A percentile compares a stretch with the other conserved stretches of the same genome.
Conservation (phyloP, 129 eudicot species). For the Lactuca sativa region DNA sequence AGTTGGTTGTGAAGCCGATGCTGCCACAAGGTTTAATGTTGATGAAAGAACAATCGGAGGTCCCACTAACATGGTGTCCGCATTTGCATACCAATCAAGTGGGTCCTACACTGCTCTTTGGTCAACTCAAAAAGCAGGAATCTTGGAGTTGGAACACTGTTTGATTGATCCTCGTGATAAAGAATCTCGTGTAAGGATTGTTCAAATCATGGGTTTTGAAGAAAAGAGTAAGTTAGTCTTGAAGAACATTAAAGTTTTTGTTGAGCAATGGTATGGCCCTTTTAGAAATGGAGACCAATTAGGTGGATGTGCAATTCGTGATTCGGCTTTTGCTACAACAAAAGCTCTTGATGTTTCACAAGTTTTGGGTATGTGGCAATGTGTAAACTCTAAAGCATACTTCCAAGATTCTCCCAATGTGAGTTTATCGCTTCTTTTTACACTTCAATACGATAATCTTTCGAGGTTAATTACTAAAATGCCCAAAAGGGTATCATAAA, state of each 20-base stretch:
- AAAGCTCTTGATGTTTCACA: slow-evolving; percentile 50
- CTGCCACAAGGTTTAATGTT: slow-evolving; percentile 61
- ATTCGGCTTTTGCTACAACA: slow-evolving; percentile 83
- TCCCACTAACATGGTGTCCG: slow-evolving; percentile 34
- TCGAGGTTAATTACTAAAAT: background rate
- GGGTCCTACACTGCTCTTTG: slow-evolving; percentile 78
- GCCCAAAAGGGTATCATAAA: no score
- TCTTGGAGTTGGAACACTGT: slow-evolving; percentile 84
- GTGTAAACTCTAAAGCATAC: slow-evolving; percentile 39
- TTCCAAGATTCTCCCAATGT: slow-evolving; percentile 54
- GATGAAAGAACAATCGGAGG: slow-evolving; percentile 57
- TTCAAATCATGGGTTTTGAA: slow-evolving; percentile 58
- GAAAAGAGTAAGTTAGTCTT: slow-evolving; percentile 37
- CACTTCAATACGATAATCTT: background rate
- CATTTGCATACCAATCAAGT: slow-evolving; percentile 64
- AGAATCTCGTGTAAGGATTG: slow-evolving; percentile 72
- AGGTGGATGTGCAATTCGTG: slow-evolving; percentile 93
- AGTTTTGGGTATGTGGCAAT: slow-evolving; percentile 63
- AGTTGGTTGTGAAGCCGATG: slow-evolving; percentile 98
- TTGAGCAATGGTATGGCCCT: slow-evolving; percentile 97
- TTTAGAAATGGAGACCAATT: slow-evolving; percentile 91
- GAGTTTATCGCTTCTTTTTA: slow-evolving; percentile 15
- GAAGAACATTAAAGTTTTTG: slow-evolving; percentile 60
- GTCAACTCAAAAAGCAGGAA: slow-evolving; percentile 27
- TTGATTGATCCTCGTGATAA: slow-evolving; percentile 70